A percentile compares a stretch with the other conserved stretches of the same genome.
These are phyloP conservation scores for Falciphora oryzae DNA, from an alignment of 2,329 filamentous ascomycete species.

Conservation along the genomic window DNA sequence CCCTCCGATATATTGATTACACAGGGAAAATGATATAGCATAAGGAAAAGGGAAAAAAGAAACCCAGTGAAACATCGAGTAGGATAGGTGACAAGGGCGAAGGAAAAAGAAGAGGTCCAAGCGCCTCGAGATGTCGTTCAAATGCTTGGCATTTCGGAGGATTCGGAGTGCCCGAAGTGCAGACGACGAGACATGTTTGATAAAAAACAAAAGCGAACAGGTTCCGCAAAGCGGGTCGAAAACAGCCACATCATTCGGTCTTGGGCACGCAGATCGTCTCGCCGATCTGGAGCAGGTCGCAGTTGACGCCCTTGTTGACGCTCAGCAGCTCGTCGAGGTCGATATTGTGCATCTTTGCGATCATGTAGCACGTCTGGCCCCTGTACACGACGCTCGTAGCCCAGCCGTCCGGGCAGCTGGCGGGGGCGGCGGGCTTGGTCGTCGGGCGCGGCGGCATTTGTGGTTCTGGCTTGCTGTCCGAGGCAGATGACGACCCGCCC, in stretches of 20 bases:
- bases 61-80: background rate
- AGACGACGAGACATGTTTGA: too few species aligned
- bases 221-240: background rate
- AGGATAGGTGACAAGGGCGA: background rate
- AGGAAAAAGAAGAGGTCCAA: too few species aligned
- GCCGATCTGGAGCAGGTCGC: constrained; percentile 37
- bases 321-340: constrained; percentile 39
- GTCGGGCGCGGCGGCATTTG: background rate
- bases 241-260: background rate
- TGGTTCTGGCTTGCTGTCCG: constrained; percentile 2
- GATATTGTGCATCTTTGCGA: constrained; percentile 37
- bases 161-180: too few species aligned
- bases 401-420: constrained; percentile 24
- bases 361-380: constrained; percentile 49
- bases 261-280: constrained; percentile 8
- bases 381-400: constrained; percentile 33
- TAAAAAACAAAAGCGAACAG: background rate
- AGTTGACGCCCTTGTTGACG: constrained; percentile 41
- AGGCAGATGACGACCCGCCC: constrained; percentile 15
- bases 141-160: too few species aligned
- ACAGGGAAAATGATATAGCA: background rate
- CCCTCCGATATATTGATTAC: background rate
- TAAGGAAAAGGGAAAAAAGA: background rate
- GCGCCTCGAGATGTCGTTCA: too few species aligned
- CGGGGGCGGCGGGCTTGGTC: background rate